Evolutionary conservation across 108 stramenopile species (phyloP), one percentile per base, ranked within the genome.

Genomic region (Schizochytrium sp.): DNA sequence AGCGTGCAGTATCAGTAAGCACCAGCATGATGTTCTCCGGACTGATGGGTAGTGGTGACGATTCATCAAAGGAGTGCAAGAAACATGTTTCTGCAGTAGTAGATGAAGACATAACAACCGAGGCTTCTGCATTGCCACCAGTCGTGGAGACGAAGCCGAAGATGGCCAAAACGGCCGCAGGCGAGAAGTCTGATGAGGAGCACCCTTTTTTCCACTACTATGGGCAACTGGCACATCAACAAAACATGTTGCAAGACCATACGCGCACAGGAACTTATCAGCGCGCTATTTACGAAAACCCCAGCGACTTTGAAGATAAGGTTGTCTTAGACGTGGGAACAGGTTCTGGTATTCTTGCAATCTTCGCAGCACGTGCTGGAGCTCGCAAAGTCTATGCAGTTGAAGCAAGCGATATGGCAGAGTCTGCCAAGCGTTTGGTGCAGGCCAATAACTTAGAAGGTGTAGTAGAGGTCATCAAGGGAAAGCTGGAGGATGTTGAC

Each of bases 291-390:
- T 28, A 93, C 12, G 61, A 61, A 12, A 94, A 95, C 89, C 58
- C 89, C 0, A 57, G 60, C 1, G 93, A 95, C 89, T 95, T 95
- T 28, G 57, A 50, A 28, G 95, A 90, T 15, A 93, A 93, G 73
- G 92, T 94, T 12, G 94, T 94, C 17, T 90, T 95, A 3, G 95
- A 95, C 59, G 95, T 95, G 10, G 95, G 95, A 42, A 94, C 94
- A 10, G 95, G 95, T 28, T 92, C 89, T 4, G 95, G 95, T 15
- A 93, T 95, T 4, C 94, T 95, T 8, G 89, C 94, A 3, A 94
- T 94, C 61, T 95, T 95, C 61, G 94, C 94, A 8, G 92, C 91
- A 2, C 94, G 94, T 56, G 95, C 94, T 4, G 95, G 94, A 3
- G 93, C 94, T 0, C 44, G 90, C 12, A 69, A 72, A 46, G 95